phyloP scores from a whole-genome alignment of 2,329 filamentous ascomycete genomes.

The Seiridium cupressi region DNA sequence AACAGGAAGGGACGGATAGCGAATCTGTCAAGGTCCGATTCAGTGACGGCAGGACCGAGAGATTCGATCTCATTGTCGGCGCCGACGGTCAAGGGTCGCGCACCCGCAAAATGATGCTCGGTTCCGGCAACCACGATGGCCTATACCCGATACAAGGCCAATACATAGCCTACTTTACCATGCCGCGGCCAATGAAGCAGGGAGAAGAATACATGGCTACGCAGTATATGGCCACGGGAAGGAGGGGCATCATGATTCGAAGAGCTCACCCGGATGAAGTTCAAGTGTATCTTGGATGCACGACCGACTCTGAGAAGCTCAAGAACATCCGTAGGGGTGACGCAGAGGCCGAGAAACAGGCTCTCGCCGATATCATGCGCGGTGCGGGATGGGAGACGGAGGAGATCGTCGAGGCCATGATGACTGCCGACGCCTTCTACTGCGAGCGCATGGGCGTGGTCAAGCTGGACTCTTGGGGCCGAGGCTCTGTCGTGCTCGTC shows the following conservation, averaged over 20 bases:
- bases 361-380: conserved; percentile 26
- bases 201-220: conserved; percentile 21
- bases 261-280: conserved; percentile 29
- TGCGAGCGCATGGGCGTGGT: conserved; percentile 42
- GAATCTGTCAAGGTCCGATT: conserved; percentile 34
- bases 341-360: conserved; percentile 17
- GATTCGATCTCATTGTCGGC: conserved; percentile 52
- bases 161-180: conserved; percentile 38
- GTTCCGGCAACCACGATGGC: conserved; percentile 21
- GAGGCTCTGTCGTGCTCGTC: conserved; percentile 46
- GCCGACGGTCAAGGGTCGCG: conserved; percentile 53
- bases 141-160: conserved; percentile 25
- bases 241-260: conserved; percentile 36
- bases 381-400: conserved; percentile 22
- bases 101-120: conserved; percentile 37
- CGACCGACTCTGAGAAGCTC: conserved; percentile 5
- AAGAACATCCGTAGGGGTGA: conserved; percentile 6
- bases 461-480: conserved; percentile 39
- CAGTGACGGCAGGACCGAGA: conserved; percentile 37
- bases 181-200: conserved; percentile 21
- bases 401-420: conserved; percentile 14
- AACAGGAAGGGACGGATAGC: conserved; percentile 17
- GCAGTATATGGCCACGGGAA: conserved; percentile 31
- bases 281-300: conserved; percentile 34
- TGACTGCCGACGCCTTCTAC: conserved; percentile 43